Percentiles rank a stretch among this genome's conserved stretches.
These are phyloP conservation scores for Pichia manshurica DNA, from an alignment of 805 yeast genomes.

Conservation along the genomic window DNA sequence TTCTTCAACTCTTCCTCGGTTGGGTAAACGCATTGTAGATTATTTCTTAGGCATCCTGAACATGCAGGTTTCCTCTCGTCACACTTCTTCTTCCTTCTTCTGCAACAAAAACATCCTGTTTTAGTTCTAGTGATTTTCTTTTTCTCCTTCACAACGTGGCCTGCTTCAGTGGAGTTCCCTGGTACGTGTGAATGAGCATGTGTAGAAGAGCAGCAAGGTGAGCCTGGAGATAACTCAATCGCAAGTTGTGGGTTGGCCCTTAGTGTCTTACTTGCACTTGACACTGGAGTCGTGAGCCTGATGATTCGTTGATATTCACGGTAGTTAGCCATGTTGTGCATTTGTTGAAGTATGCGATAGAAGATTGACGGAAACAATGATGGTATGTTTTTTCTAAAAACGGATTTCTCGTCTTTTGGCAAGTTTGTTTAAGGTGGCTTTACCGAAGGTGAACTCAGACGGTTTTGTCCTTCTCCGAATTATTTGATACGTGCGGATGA, in stretches of 20 bases:
- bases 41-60: slow-evolving; percentile 32
- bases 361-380: too few relatives aligned
- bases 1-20: slow-evolving; percentile 17
- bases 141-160: slow-evolving; percentile 13
- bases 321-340: slow-evolving; percentile 23
- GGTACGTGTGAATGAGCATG: not conserved
- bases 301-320: slow-evolving; percentile 31
- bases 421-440: too few relatives aligned
- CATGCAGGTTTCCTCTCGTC: slow-evolving; percentile 32
- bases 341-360: not conserved
- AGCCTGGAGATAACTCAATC: not conserved
- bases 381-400: too few relatives aligned
- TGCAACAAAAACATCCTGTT: slow-evolving; percentile 36
- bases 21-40: slow-evolving; percentile 32
- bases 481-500: too few relatives aligned
- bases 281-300: slow-evolving; percentile 16
- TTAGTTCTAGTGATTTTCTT: slow-evolving; percentile 33
- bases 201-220: not conserved
- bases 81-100: slow-evolving; percentile 35
- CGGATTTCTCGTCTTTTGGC: too few relatives aligned
- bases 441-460: too few relatives aligned
- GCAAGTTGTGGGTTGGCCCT: not conserved
- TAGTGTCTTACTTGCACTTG: not conserved
- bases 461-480: too few relatives aligned
- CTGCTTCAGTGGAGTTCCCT: too few relatives aligned